These are phyloP conservation scores for Calocybe gangraenosa DNA, from an alignment of 768 basidiomycete species.

Conservation along the genomic window DNA sequence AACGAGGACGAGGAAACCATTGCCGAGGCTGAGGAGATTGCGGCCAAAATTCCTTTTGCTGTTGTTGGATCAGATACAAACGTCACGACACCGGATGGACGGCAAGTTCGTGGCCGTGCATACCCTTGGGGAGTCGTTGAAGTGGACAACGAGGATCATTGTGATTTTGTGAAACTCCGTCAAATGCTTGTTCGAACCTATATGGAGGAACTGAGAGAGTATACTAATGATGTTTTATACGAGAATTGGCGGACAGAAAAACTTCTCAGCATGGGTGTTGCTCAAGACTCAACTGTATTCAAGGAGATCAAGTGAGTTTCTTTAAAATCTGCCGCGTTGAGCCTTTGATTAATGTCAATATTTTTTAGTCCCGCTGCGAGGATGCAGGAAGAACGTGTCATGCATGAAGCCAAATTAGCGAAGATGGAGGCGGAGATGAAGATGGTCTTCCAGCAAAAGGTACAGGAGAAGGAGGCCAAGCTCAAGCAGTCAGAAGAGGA, in stretches of 20 bases:
- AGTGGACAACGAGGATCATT: slow-evolving; percentile 99
- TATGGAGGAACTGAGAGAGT: slow-evolving; percentile 98
- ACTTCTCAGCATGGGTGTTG: slow-evolving; percentile 94
- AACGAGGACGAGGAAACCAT: slow-evolving; percentile 99
- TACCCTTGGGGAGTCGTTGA: slow-evolving; percentile 99
- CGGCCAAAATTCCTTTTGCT: slow-evolving; percentile 97
- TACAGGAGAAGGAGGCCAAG: slow-evolving; percentile 98
- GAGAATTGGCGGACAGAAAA: slow-evolving; percentile 99
- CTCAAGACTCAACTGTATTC: slow-evolving; percentile 97
- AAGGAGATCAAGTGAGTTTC: slow-evolving; percentile 93
- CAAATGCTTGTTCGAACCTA: slow-evolving; percentile 99
- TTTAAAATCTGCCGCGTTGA: not conserved
- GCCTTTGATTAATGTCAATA: no score
- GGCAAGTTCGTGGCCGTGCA: slow-evolving; percentile 87
- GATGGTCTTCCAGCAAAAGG: slow-evolving; percentile 99
- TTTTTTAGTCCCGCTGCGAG: slow-evolving; percentile 85
- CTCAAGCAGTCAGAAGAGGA: slow-evolving; percentile 99
- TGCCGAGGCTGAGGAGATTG: slow-evolving; percentile 96
- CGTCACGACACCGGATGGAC: slow-evolving; percentile 81
- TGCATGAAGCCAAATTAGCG: slow-evolving; percentile 95
- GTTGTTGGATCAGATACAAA: slow-evolving; percentile 91
- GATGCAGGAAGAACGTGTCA: slow-evolving; percentile 90
- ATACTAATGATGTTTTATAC: slow-evolving; percentile 93
- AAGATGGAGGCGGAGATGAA: slow-evolving; percentile 99
- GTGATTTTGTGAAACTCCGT: slow-evolving; percentile 98